Percentiles rank a stretch among this genome's conserved stretches.
phyloP scores from a whole-genome alignment of 129 eudicot species.

The Arctium lappa region DNA sequence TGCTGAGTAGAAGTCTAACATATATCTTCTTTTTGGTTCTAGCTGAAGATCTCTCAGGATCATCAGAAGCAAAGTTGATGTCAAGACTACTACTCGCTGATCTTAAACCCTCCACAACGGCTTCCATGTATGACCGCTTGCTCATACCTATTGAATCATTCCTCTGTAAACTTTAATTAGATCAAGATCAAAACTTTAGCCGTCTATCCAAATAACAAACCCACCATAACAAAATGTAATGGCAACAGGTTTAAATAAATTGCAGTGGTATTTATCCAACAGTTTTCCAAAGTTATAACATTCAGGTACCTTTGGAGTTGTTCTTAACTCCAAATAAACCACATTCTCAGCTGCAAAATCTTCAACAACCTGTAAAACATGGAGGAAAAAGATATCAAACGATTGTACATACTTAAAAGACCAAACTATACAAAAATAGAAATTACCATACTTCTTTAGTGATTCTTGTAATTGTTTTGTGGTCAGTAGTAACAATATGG shows the following conservation, averaged over 20 bases:
- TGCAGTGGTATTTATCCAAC: not conserved
- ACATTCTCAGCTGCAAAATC: slow-evolving; percentile 98
- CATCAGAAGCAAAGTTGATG: slow-evolving; percentile 40
- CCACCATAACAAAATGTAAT: not conserved
- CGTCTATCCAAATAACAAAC: slow-evolving; percentile 1
- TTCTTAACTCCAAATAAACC: slow-evolving; percentile 90
- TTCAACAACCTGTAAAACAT: slow-evolving; percentile 65
- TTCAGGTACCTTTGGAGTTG: slow-evolving; percentile 85
- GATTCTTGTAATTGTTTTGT: slow-evolving; percentile 71
- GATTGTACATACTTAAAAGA: not conserved
- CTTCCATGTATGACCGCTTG: slow-evolving; percentile 83
- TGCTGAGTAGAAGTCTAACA: slow-evolving; percentile 85
- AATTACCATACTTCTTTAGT: slow-evolving; percentile 70
- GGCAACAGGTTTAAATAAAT: not conserved
- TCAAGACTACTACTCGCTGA: slow-evolving; percentile 44
- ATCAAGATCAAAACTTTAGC: not conserved
- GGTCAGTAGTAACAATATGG: slow-evolving; percentile 88
- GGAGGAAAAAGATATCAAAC: not conserved
- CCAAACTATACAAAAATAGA: not conserved
- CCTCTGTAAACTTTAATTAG: slow-evolving; percentile 43
- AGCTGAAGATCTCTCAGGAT: slow-evolving; percentile 13
- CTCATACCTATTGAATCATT: slow-evolving; percentile 85
- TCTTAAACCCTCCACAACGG: slow-evolving; percentile 80
- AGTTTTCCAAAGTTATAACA: not conserved
- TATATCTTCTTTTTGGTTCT: slow-evolving; percentile 47